A percentile compares a stretch with the other conserved stretches of the same genome.
phyloP scores from a whole-genome alignment of 2,329 filamentous ascomycete species.

The Pseudocercospora eumusae region DNA sequence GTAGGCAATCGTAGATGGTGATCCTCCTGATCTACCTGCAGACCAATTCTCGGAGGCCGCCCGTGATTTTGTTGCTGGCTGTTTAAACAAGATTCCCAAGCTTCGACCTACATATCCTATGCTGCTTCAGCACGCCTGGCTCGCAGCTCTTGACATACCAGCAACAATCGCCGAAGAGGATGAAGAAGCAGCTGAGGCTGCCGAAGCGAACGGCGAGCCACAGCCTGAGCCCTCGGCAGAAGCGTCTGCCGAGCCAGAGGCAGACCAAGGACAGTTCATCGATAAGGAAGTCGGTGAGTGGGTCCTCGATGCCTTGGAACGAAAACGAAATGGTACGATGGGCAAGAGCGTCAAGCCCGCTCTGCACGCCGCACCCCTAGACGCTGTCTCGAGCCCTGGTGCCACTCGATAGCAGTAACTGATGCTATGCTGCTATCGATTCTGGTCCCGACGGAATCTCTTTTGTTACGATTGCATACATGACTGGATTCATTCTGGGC shows the following conservation, averaged over 20 bases:
- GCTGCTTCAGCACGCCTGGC: conserved; percentile 87
- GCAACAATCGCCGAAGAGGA: conserved; percentile 71
- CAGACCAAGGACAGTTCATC: conserved; percentile 41
- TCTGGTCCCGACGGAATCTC: neutral
- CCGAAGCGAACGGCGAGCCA: conserved; percentile 26
- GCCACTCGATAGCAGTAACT: neutral
- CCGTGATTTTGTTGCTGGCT: conserved; percentile 82
- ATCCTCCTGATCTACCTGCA: conserved; percentile 82
- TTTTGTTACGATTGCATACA: conserved; percentile 12
- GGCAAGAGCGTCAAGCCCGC: conserved; percentile 68
- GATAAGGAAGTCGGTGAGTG: conserved; percentile 85
- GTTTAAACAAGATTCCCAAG: conserved; percentile 88
- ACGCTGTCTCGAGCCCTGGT: conserved; percentile 49
- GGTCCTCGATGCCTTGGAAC: conserved; percentile 72
- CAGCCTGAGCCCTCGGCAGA: conserved; percentile 9
- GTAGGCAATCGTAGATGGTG: conserved; percentile 95
- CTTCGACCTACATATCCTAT: conserved; percentile 92
- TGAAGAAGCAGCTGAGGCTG: conserved; percentile 56
- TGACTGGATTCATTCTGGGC: neutral
- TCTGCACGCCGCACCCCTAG: conserved; percentile 81
- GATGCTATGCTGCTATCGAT: neutral
- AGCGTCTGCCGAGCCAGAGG: conserved; percentile 42
- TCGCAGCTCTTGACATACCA: conserved; percentile 72
- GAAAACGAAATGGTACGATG: conserved; percentile 61
- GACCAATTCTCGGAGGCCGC: conserved; percentile 77